These are phyloP conservation scores for Kingdonia uniflora DNA, from an alignment of 164 flowering plant species.

Conservation along the genomic window DNA sequence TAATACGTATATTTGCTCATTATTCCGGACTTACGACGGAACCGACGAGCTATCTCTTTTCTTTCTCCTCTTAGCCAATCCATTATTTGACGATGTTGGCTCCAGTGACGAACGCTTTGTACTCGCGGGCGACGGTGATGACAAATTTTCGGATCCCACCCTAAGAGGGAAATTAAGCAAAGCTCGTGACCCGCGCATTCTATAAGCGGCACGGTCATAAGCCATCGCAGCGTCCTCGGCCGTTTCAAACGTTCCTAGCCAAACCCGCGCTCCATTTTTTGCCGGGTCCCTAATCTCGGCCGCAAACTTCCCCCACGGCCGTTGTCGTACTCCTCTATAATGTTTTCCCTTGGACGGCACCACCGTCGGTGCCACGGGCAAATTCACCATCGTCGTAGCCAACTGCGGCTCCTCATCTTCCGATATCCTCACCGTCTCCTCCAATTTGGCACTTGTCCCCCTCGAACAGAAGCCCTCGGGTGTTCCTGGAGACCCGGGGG, in stretches of 20 bases:
- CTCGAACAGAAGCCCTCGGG: neutral
- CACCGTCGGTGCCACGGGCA: neutral
- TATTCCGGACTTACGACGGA: neutral
- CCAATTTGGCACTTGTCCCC: conserved; percentile 9
- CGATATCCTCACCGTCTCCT: neutral
- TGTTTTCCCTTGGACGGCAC: conserved; percentile 22
- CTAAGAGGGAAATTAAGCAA: conserved; percentile 33
- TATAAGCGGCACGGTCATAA: conserved; percentile 34
- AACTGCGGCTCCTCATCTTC: neutral
- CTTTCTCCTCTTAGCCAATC: conserved; percentile 20
- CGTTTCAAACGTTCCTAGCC: conserved; percentile 40
- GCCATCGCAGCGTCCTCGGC: conserved; percentile 43
- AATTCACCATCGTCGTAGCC: neutral
- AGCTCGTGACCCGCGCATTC: conserved; percentile 37
- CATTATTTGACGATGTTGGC: conserved; percentile 3
- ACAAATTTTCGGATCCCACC: conserved; percentile 12
- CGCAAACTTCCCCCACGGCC: conserved; percentile 42
- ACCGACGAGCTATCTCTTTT: neutral
- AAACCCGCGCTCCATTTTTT: conserved; percentile 39
- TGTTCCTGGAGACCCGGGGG: neutral
- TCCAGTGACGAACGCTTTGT: conserved; percentile 10
- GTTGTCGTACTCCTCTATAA: conserved; percentile 33
- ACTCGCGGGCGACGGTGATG: neutral
- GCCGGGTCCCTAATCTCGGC: conserved; percentile 41
- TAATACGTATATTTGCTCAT: neutral